A percentile compares a stretch with the other conserved stretches of the same genome.
Conservation (phyloP, 768 basidiomycete species). For the Symmetrospora coprosmae region DNA sequence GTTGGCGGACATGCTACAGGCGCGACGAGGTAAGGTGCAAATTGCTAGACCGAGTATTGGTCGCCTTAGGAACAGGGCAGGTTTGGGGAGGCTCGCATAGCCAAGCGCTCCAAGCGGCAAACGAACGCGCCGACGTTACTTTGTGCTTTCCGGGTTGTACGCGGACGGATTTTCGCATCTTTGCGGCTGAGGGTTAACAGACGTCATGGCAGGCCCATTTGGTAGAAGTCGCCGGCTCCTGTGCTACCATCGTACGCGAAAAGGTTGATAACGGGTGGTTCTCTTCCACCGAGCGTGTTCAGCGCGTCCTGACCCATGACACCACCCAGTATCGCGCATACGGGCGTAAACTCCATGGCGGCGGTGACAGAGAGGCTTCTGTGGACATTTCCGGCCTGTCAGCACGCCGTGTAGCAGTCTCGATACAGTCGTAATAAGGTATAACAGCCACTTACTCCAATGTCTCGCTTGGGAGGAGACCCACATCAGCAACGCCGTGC, state of each 20-base stretch:
- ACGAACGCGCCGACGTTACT: too few relatives aligned
- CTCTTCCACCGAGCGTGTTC: slow-evolving; percentile 74
- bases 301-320: slow-evolving; percentile 88
- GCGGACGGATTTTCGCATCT: too few relatives aligned
- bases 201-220: slow-evolving; percentile 2
- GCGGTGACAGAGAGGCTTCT: slow-evolving; percentile 62
- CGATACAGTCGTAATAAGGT: not conserved
- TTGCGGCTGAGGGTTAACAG: too few relatives aligned
- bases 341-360: slow-evolving; percentile 72
- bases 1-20: too few relatives aligned
- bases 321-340: slow-evolving; percentile 87
- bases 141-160: too few relatives aligned
- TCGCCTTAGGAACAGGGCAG: too few relatives aligned
- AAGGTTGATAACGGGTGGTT: slow-evolving; percentile 74
- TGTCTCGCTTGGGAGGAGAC: slow-evolving; percentile 44
- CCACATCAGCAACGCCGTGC: slow-evolving; percentile 8
- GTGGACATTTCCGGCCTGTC: not conserved
- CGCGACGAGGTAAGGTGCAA: too few relatives aligned
- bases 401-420: not conserved
- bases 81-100: too few relatives aligned
- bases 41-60: too few relatives aligned
- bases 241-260: slow-evolving; percentile 17
- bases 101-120: too few relatives aligned
- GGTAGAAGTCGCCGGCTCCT: slow-evolving; percentile 12
- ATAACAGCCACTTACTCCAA: slow-evolving; percentile 46